Base-by-base conservation (phyloP, 345 rosid genomes). In the Citrus trifoliata region DNA sequence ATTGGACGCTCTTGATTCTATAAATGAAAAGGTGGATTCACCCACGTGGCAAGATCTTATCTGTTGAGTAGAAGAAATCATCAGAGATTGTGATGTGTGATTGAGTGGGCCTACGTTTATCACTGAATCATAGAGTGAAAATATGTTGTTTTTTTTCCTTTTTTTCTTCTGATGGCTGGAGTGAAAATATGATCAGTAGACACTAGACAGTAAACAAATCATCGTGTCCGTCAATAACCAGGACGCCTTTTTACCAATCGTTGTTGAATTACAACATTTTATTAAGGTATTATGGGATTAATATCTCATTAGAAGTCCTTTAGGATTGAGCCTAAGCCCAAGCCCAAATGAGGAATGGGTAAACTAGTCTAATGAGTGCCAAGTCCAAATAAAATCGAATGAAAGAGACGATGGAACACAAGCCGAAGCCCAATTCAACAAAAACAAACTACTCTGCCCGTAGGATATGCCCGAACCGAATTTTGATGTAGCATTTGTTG, bases 21-120 rank as follows among this genome's bases (percentile, higher is more conserved):
- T 0, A 5, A 0, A 2, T 27, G 4, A 12, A 0, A 9, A 27
- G 0, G 21, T 40, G 2, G 38, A 38, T 59, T 0, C 24, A 2
- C 10, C 40, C 22, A 24, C 42, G 40, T 51, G 61, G 74, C 74
- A 30, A 16, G 3, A 48, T 70, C 25, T 19, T 58, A 3, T 35
- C 33, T 12, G 13, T 35, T 3, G 0, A 24, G 4, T 6, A 3
- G 4, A 4, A 18, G 0, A 8, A 16, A 19, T 0, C 25, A 28
- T 53, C 10, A 18, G 0, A 19, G 70, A 66, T 33, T n/a, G 22
- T 19, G n/a, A 21, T 16, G 0, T 19, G 8, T 9, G 27, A 30
- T 19, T 30, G 4, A 12, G 16, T 53, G 38, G 21, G 37, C 58
- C 40, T 18, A 0, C 1, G 0, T 35, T 38, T 35, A 0, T 40